Evolutionary conservation across 2,329 filamentous ascomycete species (phyloP), one percentile per base, ranked within the genome.

Genomic region (Thelonectria discophora): DNA sequence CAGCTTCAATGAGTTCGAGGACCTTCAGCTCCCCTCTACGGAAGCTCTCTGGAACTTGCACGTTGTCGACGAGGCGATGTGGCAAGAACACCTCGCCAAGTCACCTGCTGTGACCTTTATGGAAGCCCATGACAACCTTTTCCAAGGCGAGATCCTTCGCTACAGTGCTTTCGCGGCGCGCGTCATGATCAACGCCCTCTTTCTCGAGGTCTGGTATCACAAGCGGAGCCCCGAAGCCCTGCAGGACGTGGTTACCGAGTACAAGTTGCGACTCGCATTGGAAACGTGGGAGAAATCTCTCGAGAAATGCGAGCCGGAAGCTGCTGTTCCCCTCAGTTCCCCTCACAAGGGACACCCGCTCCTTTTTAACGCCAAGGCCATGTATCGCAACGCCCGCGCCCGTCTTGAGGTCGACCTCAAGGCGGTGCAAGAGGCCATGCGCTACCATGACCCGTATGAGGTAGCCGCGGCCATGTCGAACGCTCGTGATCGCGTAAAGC

Each of bases 201-300:
- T 98, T 84, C 85, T 99, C 50, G 95, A 98, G 78, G 94, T 98
- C 3, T 99, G 95, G 95, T 97, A 97, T 75, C 93, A 98, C 82
- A 97, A 97, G 86, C 92, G 95, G 74, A 97, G 93, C 77, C 94
- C 94, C n/a, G 94, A 98, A 76, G 94, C 94, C 52, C 84, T 98
- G 42, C 95, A 98, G 79, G 94, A 98, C 74, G 94, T 98, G 40
- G 94, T 98, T 46, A 97, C 94, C 3, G 95, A 98, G 80, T 98
- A 97, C 86, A 98, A 97, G 83, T 90, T 99, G 64, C 89, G 95
- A 59, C 87, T 97, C 55, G 95, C 95, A 52, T 84, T 99, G 55
- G 94, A 98, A 81, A 97, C 94, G n/a, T 99, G 95, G 95, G 93
- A 98, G 82, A 96, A 92, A 80, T 97, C 94, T 42, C 86, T 98